Percentiles rank a stretch among this genome's conserved stretches.
Evolutionary conservation across 1,284 basidiomycete species (phyloP).

Genomic region (Erythrobasidium hasegawianum): DNA sequence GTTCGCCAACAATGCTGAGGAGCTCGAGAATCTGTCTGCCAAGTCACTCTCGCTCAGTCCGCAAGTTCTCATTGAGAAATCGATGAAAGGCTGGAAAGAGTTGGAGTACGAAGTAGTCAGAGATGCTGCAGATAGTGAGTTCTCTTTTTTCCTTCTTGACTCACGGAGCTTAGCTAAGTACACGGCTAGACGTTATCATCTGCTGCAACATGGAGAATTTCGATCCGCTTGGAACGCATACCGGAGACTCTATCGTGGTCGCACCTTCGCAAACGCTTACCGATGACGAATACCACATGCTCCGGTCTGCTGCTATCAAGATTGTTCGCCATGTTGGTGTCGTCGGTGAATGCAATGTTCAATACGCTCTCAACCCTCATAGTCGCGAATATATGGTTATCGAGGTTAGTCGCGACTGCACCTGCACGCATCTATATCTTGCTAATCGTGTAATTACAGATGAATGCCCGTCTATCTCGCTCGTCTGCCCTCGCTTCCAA

Average conservation of each 20-base stretch:
- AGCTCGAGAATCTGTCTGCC: conserved; percentile 89
- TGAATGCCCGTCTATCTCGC: conserved; percentile 72
- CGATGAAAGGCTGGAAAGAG: conserved; percentile 99
- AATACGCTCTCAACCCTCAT: conserved; percentile 93
- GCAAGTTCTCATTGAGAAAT: conserved; percentile 95
- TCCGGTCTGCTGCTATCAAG: conserved; percentile 94
- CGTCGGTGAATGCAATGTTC: conserved; percentile 91
- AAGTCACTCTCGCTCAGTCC: conserved; percentile 86
- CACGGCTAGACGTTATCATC: conserved; percentile 39
- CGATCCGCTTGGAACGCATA: conserved; percentile 97
- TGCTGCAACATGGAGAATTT: conserved; percentile 80
- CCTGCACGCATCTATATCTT: too few relatives aligned
- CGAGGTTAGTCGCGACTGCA: conserved; percentile 52
- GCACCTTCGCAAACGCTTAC: conserved; percentile 97
- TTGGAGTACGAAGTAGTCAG: conserved; percentile 99
- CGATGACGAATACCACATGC: conserved; percentile 90
- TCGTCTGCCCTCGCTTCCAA: conserved; percentile 84
- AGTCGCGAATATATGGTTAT: conserved; percentile 96
- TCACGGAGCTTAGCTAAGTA: not conserved
- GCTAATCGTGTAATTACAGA: conserved; percentile 55
- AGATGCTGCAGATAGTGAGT: conserved; percentile 72
- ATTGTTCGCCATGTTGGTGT: conserved; percentile 96
- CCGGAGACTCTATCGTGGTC: conserved; percentile 99
- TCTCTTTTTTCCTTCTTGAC: conserved; percentile 33
- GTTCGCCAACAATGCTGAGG: conserved; percentile 92